phyloP scores from a whole-genome alignment of 2,329 filamentous ascomycete species.

The Epicoccum sorghinum region DNA sequence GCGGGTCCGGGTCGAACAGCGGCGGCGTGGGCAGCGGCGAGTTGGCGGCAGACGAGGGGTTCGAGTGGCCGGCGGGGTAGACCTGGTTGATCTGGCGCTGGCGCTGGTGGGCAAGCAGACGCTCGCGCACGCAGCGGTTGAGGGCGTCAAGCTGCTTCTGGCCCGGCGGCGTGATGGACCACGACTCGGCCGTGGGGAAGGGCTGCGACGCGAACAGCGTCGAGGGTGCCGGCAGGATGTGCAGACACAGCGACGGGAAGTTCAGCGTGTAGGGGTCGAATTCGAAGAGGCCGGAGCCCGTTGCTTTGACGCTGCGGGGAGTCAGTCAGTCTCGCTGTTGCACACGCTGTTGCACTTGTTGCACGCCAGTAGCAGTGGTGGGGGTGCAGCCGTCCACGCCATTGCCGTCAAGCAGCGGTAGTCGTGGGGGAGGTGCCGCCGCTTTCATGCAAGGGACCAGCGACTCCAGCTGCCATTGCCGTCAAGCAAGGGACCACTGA shows the following conservation, averaged over 20 bases:
- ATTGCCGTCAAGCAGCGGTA: too few relatives aligned
- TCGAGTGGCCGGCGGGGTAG: slow-evolving; percentile 36
- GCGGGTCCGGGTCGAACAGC: slow-evolving; percentile 65
- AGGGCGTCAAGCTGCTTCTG: slow-evolving; percentile 76
- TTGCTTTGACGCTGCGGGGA: slow-evolving; percentile 51
- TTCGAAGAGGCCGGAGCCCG: slow-evolving; percentile 63
- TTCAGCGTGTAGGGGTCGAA: slow-evolving; percentile 86
- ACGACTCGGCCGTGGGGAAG: slow-evolving; percentile 77
- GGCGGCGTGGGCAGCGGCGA: slow-evolving; percentile 47
- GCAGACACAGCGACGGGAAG: slow-evolving; percentile 83
- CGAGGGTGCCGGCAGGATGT: slow-evolving; percentile 78
- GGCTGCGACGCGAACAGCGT: slow-evolving; percentile 83
- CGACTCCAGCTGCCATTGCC: too few relatives aligned
- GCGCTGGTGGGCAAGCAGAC: slow-evolving; percentile 58
- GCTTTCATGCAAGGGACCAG: too few relatives aligned
- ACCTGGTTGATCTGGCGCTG: slow-evolving; percentile 45
- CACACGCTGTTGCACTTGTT: too few relatives aligned
- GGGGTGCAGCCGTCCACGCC: too few relatives aligned
- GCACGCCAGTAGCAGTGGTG: too few relatives aligned
- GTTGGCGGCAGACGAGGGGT: slow-evolving; percentile 34
- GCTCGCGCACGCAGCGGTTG: slow-evolving; percentile 67
- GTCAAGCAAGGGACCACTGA: too few relatives aligned
- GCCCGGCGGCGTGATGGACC: slow-evolving; percentile 78
- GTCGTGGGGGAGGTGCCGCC: too few relatives aligned
- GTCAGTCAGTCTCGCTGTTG: slow-evolving; percentile 1